phyloP scores from a whole-genome alignment of 2,329 filamentous ascomycete species.

The Aspergillus pseudoterreus region DNA sequence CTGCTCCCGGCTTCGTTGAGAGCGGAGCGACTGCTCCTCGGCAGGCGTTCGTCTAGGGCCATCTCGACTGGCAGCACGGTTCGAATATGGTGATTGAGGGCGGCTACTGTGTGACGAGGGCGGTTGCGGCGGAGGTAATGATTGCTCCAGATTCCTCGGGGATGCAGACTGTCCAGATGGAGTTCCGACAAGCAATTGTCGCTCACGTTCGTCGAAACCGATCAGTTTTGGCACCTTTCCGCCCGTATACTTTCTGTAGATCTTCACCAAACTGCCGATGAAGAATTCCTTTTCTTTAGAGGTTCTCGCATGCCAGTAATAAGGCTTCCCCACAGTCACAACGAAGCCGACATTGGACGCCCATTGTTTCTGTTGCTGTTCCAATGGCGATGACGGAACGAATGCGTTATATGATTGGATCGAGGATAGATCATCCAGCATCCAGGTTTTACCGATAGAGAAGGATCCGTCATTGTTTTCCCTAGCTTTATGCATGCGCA shows the following conservation, averaged over 20 bases:
- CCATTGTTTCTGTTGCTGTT: conserved; percentile 65
- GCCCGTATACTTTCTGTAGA: conserved; percentile 93
- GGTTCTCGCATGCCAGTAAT: conserved; percentile 93
- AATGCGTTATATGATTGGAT: conserved; percentile 77
- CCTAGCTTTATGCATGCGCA: conserved; percentile 93
- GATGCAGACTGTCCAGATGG: conserved; percentile 12
- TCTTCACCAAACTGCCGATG: conserved; percentile 92
- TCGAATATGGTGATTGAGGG: conserved; percentile 28
- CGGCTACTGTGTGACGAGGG: conserved; percentile 25
- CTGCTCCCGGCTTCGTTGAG: conserved; percentile 39
- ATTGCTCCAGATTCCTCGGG: conserved; percentile 19
- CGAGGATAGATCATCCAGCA: conserved; percentile 79
- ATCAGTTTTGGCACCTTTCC: conserved; percentile 73
- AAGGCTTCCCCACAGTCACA: conserved; percentile 86
- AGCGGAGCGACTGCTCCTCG: conserved; percentile 35
- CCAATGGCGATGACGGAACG: conserved; percentile 56
- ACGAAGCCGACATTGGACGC: conserved; percentile 80
- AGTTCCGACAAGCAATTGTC: conserved; percentile 67
- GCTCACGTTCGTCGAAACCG: conserved; percentile 78
- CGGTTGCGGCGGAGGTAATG: conserved; percentile 24
- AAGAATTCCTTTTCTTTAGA: conserved; percentile 99
- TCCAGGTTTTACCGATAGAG: conserved; percentile 98
- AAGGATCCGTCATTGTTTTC: conserved; percentile 93
- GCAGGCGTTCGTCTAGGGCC: conserved; percentile 29
- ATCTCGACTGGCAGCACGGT: conserved; percentile 37